phyloP scores from a whole-genome alignment of 495 filamentous ascomycete genomes.

The Aspergillus wentii region DNA sequence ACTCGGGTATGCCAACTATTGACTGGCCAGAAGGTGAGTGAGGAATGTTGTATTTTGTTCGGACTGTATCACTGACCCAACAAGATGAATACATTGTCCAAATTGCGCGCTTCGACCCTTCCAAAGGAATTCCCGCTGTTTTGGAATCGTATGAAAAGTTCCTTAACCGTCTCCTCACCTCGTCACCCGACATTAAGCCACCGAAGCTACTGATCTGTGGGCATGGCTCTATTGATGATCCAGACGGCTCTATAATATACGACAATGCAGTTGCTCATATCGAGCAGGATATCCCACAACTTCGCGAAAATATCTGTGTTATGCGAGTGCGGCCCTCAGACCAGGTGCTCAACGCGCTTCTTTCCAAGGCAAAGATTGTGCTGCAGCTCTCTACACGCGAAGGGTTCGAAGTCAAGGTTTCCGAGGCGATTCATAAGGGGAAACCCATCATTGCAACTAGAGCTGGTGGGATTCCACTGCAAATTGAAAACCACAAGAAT shows the following conservation, averaged over 20 bases:
- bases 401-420: constrained; percentile 89
- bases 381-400: constrained; percentile 80
- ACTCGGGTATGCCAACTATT: constrained; percentile 53
- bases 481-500: constrained; percentile 67
- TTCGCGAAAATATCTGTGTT: constrained; percentile 60
- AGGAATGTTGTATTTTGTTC: neutral
- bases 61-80: constrained; percentile 4
- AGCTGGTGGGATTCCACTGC: constrained; percentile 78
- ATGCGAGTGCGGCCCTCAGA: constrained; percentile 76
- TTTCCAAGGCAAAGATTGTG: constrained; percentile 67
- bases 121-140: constrained; percentile 80
- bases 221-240: constrained; percentile 82
- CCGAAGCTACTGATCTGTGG: constrained; percentile 77
- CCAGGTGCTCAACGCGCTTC: constrained; percentile 75
- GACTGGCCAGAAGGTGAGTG: constrained; percentile 57
- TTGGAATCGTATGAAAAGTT: constrained; percentile 75
- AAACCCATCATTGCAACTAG: constrained; percentile 75
- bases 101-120: constrained; percentile 80
- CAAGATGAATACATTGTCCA: constrained; percentile 71
- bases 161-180: constrained; percentile 50
- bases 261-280: constrained; percentile 65
- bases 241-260: constrained; percentile 70
- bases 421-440: constrained; percentile 81
- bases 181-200: constrained; percentile 35
- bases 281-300: constrained; percentile 47